Conservation (phyloP, 305 asterid genomes). For the Striga hermonthica region DNA sequence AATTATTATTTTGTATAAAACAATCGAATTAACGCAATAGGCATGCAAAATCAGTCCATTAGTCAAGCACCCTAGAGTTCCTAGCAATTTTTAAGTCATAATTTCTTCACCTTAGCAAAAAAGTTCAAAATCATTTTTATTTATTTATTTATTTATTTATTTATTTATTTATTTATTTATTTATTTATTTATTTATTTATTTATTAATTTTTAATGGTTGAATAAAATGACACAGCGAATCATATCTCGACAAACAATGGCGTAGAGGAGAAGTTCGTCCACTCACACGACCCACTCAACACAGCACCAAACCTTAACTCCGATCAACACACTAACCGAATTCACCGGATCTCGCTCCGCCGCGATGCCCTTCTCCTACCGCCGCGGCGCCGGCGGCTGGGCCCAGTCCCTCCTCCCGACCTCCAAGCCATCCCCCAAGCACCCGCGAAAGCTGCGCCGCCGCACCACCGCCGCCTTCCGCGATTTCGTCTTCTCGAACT, state of each 20-base stretch:
- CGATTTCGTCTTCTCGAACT: slow-evolving; percentile 70
- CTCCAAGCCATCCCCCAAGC: slow-evolving; percentile 48
- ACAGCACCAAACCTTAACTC: slow-evolving; percentile 15
- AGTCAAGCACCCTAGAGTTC: too few relatives aligned
- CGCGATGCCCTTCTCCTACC: slow-evolving; percentile 80
- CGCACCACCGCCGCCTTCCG: slow-evolving; percentile 56
- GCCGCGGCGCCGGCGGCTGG: slow-evolving; percentile 84
- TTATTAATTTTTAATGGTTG: too few relatives aligned
- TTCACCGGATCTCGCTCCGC: slow-evolving; percentile 37
- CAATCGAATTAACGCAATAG: too few relatives aligned
- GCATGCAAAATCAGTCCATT: too few relatives aligned
- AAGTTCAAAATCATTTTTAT: too few relatives aligned
- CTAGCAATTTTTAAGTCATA: too few relatives aligned
- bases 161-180: too few relatives aligned
- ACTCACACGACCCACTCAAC: slow-evolving; percentile 20
- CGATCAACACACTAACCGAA: slow-evolving; percentile 5
- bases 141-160: too few relatives aligned
- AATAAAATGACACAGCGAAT: slow-evolving; percentile 2
- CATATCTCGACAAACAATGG: slow-evolving; percentile 23
- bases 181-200: too few relatives aligned
- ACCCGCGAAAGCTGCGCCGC: slow-evolving; percentile 61
- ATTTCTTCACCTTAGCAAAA: too few relatives aligned
- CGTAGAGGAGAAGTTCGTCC: slow-evolving; percentile 11
- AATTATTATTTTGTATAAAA: too few relatives aligned
- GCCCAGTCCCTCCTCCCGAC: slow-evolving; percentile 61